Conservation (phyloP, 306 rosid species). For the Sophora flavescens region DNA sequence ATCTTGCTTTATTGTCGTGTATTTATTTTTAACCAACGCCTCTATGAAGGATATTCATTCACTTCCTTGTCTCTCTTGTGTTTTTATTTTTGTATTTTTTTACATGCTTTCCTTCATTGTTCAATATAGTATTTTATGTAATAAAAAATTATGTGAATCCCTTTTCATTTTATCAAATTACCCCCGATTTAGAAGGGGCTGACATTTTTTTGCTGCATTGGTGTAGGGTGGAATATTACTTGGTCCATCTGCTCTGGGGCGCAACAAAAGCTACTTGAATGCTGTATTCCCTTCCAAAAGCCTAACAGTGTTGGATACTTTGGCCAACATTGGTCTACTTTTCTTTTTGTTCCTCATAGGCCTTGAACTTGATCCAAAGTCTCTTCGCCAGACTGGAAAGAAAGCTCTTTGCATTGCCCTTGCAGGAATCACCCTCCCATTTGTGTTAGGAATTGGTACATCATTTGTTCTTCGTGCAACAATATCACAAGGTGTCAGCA, state of each 20-base stretch:
- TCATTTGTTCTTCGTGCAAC: conserved; percentile 60
- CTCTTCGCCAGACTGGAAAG: conserved; percentile 69
- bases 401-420: conserved; percentile 64
- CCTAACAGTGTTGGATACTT: conserved; percentile 65
- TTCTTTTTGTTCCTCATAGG: conserved; percentile 75
- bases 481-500: conserved; percentile 57
- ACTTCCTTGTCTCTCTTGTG: neutral
- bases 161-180: neutral
- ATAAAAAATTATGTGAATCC: neutral
- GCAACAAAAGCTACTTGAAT: conserved; percentile 50
- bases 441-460: conserved; percentile 68
- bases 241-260: conserved; percentile 73
- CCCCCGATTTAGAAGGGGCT: neutral
- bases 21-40: neutral
- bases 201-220: neutral
- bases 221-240: conserved; percentile 75
- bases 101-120: neutral
- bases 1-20: neutral
- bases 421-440: conserved; percentile 70
- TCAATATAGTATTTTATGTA: neutral
- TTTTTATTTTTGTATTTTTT: too few species aligned
- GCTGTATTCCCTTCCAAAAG: conserved; percentile 63
- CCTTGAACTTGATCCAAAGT: conserved; percentile 60
- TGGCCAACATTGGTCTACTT: conserved; percentile 76
- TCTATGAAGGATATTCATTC: neutral